These are phyloP conservation scores for Rubia tinctorum DNA, from an alignment of 305 asterid genomes.

Conservation along the genomic window DNA sequence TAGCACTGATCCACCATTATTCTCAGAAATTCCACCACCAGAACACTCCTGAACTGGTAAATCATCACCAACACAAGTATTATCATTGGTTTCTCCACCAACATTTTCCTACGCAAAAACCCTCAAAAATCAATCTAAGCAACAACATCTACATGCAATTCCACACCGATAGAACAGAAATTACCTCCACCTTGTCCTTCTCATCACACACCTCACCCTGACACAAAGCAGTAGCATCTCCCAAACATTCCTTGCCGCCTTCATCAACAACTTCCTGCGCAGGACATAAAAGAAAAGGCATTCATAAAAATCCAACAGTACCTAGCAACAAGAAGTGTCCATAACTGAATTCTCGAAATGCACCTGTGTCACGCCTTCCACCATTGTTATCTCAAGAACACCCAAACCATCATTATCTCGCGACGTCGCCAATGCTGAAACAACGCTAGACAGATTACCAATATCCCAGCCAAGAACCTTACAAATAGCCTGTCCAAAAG, in stretches of 20 bases:
- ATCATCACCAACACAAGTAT: slow-evolving; percentile 18
- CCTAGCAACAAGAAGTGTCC: background rate
- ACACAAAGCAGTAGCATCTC: slow-evolving; percentile 15
- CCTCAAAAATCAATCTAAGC: background rate
- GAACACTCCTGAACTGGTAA: slow-evolving; percentile 18
- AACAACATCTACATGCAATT: background rate
- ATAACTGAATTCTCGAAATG: background rate
- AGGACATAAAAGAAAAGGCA: background rate
- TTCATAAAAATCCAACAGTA: background rate
- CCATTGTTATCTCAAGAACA: slow-evolving; percentile 3
- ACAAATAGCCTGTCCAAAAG: slow-evolving; percentile 58
- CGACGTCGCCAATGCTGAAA: slow-evolving; percentile 24
- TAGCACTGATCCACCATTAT: slow-evolving; percentile 21
- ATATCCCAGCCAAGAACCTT: slow-evolving; percentile 81
- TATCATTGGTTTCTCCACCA: slow-evolving; percentile 16
- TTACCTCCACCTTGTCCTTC: slow-evolving; percentile 29
- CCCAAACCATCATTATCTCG: slow-evolving; percentile 14
- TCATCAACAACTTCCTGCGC: slow-evolving; percentile 29
- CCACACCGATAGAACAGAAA: background rate
- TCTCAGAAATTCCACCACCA: slow-evolving; percentile 17
- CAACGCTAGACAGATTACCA: slow-evolving; percentile 41
- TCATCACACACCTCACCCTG: background rate
- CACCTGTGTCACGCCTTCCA: slow-evolving; percentile 2
- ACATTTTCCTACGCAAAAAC: slow-evolving; percentile 19
- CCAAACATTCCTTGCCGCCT: slow-evolving; percentile 10